phyloP scores from a whole-genome alignment of 1,139 yeast species.

The Candida sanyaensis region DNA sequence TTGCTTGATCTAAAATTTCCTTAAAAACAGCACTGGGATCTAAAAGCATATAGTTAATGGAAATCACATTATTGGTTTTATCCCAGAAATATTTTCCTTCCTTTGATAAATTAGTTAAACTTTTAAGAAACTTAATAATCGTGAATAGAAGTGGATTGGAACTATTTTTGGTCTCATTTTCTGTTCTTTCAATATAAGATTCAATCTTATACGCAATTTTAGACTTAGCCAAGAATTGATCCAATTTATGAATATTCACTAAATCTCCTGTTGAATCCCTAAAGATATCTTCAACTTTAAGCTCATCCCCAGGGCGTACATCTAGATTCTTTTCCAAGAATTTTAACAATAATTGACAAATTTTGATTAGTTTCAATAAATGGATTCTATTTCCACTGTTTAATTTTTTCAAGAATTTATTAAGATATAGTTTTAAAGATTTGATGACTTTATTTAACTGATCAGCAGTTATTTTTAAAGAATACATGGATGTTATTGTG shows the following conservation, averaged over 20 bases:
- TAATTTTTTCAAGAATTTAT: constrained; percentile 61
- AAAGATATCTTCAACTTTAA: constrained; percentile 56
- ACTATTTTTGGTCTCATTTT: constrained; percentile 13
- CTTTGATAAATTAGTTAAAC: constrained; percentile 70
- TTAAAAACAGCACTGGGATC: constrained; percentile 79
- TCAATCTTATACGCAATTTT: constrained; percentile 87
- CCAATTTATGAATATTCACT: constrained; percentile 69
- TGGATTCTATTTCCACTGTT: constrained; percentile 77
- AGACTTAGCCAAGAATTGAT: constrained; percentile 61
- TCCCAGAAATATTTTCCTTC: constrained; percentile 86
- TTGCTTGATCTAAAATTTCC: constrained; percentile 64
- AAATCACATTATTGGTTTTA: constrained; percentile 23
- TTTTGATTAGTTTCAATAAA: constrained; percentile 60
- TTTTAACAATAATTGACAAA: constrained; percentile 51
- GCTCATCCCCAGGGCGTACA: constrained; percentile 53
- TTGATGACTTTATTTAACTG: constrained; percentile 49
- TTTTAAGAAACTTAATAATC: constrained; percentile 62
- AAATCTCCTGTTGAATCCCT: constrained; percentile 64
- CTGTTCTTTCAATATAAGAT: constrained; percentile 55
- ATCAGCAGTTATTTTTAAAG: constrained; percentile 53
- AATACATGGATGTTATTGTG: constrained; percentile 69
- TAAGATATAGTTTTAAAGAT: constrained; percentile 56
- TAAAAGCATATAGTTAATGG: constrained; percentile 68
- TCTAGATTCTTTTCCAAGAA: constrained; percentile 34
- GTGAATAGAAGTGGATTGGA: constrained; percentile 66